These are phyloP conservation scores for Suillus brevipes DNA, from an alignment of 768 basidiomycete species.

Conservation along the genomic window DNA sequence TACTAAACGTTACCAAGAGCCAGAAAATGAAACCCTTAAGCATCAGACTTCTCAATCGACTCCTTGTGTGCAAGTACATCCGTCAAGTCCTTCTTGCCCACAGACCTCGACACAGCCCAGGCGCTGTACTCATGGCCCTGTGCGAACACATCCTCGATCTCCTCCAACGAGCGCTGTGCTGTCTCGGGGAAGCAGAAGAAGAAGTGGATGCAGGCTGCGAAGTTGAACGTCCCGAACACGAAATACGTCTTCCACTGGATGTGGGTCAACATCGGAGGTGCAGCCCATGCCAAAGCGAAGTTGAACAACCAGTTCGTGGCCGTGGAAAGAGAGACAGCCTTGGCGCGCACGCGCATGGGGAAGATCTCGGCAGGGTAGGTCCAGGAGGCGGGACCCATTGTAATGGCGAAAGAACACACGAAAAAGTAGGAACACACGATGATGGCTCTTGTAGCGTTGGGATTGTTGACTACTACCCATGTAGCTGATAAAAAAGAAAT, in stretches of 20 bases:
- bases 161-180: constrained; percentile 70
- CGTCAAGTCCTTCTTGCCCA: constrained; percentile 61
- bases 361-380: constrained; percentile 74
- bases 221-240: constrained; percentile 77
- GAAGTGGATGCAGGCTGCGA: constrained; percentile 67
- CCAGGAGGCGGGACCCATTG: constrained; percentile 78
- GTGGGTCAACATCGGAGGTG: constrained; percentile 63
- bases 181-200: constrained; percentile 84
- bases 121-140: constrained; percentile 70
- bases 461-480: constrained; percentile 62
- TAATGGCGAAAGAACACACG: constrained; percentile 72
- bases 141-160: constrained; percentile 75
- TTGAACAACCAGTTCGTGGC: constrained; percentile 66
- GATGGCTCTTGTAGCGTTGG: constrained; percentile 61
- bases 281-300: constrained; percentile 73
- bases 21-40: neutral
- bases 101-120: constrained; percentile 63
- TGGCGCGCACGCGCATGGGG: constrained; percentile 68
- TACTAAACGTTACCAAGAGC: neutral
- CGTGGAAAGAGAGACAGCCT: constrained; percentile 47
- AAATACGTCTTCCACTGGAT: constrained; percentile 80
- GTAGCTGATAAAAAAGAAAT: constrained; percentile 29
- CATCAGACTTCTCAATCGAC: constrained; percentile 6
- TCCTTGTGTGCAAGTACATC: constrained; percentile 40
- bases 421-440: constrained; percentile 79